Percentiles rank a stretch among this genome's conserved stretches.
These are phyloP conservation scores for Volvox carteri DNA, from an alignment of 163 green algal genomes.

Conservation along the genomic window DNA sequence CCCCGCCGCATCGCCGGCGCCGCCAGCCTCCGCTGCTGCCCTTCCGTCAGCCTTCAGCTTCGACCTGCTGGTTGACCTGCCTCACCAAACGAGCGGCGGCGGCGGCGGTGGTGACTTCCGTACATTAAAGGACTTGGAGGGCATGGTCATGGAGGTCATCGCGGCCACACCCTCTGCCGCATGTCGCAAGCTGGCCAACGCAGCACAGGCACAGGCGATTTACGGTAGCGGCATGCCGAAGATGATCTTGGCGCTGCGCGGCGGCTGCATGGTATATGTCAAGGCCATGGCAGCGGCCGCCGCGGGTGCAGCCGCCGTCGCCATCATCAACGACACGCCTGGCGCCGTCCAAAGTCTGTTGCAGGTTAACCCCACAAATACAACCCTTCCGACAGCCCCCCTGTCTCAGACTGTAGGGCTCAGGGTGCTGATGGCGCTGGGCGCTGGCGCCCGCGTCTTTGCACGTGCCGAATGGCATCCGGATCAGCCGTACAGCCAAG, in stretches of 20 bases:
- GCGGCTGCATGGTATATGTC: background rate
- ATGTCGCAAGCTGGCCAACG: slow-evolving; percentile 4
- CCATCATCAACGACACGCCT: slow-evolving; percentile 29
- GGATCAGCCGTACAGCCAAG: slow-evolving; percentile 74
- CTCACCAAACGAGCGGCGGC: background rate
- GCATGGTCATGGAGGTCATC: background rate
- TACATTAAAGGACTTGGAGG: slow-evolving; percentile 6
- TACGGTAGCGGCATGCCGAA: slow-evolving; percentile 1
- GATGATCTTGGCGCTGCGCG: background rate
- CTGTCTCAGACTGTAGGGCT: background rate
- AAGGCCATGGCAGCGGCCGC: slow-evolving; percentile 1
- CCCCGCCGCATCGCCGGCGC: background rate
- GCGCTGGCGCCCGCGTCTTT: slow-evolving; percentile 17
- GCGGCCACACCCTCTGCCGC: background rate
- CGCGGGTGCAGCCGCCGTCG: background rate
- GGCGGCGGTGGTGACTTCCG: too few relatives aligned
- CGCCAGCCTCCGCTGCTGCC: background rate
- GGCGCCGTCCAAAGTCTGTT: slow-evolving; percentile 70
- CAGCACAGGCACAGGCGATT: background rate
- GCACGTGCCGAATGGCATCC: background rate
- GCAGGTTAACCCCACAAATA: background rate
- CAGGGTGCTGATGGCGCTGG: slow-evolving; percentile 53
- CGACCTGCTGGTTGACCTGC: background rate
- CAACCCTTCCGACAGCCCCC: background rate
- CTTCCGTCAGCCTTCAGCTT: background rate